phyloP scores from a whole-genome alignment of 1,284 basidiomycete genomes.

The Apiotrichum veenhuisii region DNA sequence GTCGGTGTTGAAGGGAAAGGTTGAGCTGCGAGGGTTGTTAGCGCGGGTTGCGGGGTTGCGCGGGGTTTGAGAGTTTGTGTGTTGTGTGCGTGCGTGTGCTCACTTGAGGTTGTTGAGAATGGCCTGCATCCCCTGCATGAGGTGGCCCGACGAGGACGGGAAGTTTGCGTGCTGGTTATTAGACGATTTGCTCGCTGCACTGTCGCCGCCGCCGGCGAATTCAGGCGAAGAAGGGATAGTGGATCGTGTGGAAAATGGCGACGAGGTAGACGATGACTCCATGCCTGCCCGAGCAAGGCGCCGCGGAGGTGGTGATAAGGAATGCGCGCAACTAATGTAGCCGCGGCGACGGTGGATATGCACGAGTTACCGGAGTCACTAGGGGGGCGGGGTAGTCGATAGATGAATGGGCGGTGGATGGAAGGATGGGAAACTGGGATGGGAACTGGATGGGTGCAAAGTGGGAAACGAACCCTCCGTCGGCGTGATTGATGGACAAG shows the following conservation, averaged over 20 bases:
- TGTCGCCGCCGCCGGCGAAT: conserved; percentile 17
- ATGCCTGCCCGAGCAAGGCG: conserved; percentile 10
- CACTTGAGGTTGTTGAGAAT: conserved; percentile 25
- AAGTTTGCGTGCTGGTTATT: conserved; percentile 10
- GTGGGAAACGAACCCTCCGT: too few species aligned
- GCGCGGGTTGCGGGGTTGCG: too few species aligned
- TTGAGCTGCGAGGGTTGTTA: conserved; percentile 6
- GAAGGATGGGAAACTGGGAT: too few species aligned
- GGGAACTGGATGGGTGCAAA: too few species aligned
- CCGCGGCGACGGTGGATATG: too few species aligned
- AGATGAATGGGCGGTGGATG: too few species aligned
- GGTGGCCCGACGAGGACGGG: conserved; percentile 15
- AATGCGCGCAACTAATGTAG: too few species aligned
- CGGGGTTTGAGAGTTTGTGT: neutral
- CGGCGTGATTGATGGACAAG: too few species aligned
- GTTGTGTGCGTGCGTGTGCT: conserved; percentile 22
- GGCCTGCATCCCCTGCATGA: conserved; percentile 34
- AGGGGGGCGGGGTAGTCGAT: too few species aligned
- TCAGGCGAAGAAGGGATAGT: conserved; percentile 39
- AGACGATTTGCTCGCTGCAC: conserved; percentile 1
- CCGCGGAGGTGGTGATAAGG: too few species aligned
- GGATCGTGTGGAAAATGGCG: conserved; percentile 35
- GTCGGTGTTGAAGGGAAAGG: conserved; percentile 9
- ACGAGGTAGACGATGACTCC: conserved; percentile 35
- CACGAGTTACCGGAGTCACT: too few species aligned